Percentiles rank a stretch among this genome's conserved stretches.
Conservation (phyloP, 345 rosid species). For the Eucalyptus victrix region DNA sequence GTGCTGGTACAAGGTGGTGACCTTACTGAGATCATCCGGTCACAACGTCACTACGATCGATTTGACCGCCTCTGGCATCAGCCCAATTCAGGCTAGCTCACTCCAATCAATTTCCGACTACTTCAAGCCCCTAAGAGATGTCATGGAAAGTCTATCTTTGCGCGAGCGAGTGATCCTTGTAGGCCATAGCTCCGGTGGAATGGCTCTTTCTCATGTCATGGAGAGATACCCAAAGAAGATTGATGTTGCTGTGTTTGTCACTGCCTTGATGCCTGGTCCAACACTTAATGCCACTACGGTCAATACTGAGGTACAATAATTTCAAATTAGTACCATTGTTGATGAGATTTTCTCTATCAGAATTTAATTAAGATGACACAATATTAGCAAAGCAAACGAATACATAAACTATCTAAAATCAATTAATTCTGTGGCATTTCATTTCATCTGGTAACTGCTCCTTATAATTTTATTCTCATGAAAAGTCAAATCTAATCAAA, state of each 20-base stretch:
- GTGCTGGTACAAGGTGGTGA: constrained; percentile 19
- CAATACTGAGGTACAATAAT: not conserved
- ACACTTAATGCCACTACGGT: constrained; percentile 8
- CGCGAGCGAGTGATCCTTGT: constrained; percentile 13
- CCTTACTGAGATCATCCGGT: constrained; percentile 4
- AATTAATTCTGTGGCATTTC: not conserved
- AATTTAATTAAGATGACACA: not conserved
- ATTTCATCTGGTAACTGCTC: constrained; percentile 6
- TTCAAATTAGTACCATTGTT: accelerated
- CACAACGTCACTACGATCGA: constrained; percentile 15
- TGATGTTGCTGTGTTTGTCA: constrained; percentile 2
- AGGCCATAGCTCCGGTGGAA: constrained; percentile 23
- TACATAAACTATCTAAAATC: not conserved
- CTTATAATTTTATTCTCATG: no score
- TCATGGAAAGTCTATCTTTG: not conserved
- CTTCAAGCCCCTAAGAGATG: constrained; percentile 2
- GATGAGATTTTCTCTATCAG: not conserved
- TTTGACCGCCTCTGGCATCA: constrained; percentile 15
- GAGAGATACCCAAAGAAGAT: constrained; percentile 12
- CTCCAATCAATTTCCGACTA: constrained; percentile 6
- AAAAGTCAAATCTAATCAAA: no score
- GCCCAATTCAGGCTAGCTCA: not conserved
- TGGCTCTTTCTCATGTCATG: constrained; percentile 22
- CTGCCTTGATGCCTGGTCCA: constrained; percentile 25
- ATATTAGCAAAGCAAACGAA: not conserved